Evolutionary conservation across 2,329 filamentous ascomycete species (phyloP).

Genomic region (Fusarium oligoseptatum): DNA sequence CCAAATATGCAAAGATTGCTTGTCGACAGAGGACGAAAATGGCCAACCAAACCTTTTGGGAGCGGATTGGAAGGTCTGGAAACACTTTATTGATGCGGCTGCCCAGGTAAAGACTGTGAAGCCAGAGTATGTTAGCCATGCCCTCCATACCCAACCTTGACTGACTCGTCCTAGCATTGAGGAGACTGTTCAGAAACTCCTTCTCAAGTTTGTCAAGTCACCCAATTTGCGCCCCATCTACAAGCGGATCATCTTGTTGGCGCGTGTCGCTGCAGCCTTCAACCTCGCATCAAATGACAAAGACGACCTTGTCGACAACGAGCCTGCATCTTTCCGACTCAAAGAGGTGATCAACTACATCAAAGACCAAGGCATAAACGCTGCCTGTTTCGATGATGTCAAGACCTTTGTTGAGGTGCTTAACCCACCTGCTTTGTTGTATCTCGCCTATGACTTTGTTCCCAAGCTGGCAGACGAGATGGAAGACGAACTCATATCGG

Average conservation of each 20-base stretch:
- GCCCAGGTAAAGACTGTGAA: slow-evolving; percentile 48
- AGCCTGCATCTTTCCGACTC: slow-evolving; percentile 50
- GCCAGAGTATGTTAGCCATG: slow-evolving; percentile 49
- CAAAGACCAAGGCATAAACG: slow-evolving; percentile 51
- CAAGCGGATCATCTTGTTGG: slow-evolving; percentile 55
- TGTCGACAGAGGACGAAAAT: slow-evolving; percentile 55
- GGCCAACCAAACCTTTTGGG: slow-evolving; percentile 58
- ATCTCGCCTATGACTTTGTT: slow-evolving; percentile 55
- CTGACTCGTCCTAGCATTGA: slow-evolving; percentile 44
- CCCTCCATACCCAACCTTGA: neutral
- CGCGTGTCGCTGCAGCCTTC: slow-evolving; percentile 55
- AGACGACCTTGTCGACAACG: slow-evolving; percentile 45
- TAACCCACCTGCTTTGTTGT: slow-evolving; percentile 54
- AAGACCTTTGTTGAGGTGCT: slow-evolving; percentile 60
- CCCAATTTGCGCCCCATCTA: slow-evolving; percentile 54
- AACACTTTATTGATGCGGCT: slow-evolving; percentile 56
- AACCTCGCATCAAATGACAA: slow-evolving; percentile 48
- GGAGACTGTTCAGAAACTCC: slow-evolving; percentile 46
- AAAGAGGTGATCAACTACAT: slow-evolving; percentile 54
- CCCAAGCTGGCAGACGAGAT: slow-evolving; percentile 48
- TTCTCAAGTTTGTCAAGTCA: slow-evolving; percentile 49
- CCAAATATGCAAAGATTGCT: slow-evolving; percentile 58
- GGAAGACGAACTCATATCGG: slow-evolving; percentile 39
- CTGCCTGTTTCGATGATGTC: slow-evolving; percentile 62
- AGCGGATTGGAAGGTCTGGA: slow-evolving; percentile 60